Base-by-base conservation (phyloP, 2,329 filamentous ascomycete genomes). In the Botrytis squamosa region DNA sequence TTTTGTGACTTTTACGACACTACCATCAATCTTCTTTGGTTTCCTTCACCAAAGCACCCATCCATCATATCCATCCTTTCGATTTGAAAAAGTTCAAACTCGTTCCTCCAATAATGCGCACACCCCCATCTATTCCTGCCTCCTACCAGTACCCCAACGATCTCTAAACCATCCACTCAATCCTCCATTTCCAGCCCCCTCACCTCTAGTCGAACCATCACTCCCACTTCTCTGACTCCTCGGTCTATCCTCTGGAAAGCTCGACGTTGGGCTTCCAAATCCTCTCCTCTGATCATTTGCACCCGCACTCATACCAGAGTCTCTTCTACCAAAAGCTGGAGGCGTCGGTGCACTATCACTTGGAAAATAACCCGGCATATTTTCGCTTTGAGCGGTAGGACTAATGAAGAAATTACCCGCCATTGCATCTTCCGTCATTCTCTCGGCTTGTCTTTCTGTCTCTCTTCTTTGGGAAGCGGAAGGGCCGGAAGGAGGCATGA, bases 181-280 rank as follows among this genome's bases (percentile, higher is more conserved):
- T 7, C 70, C 70, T 25, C 77, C 75, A 4, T 77, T 59, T 20
- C 77, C 77, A 42, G 63, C 67, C n/a, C 55, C 71, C 40, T 36
- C 71, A 40, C 52, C 64, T 64, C 40, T 64, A 33, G n/a, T 40
- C 46, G 70, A 74, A 68, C 46, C 74, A 55, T 80, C 79, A 74
- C 79, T 79, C 25, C 74, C 76, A 64, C 79, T 79, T 20, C 77
- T 77, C n/a, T 78, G 73, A 44, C 65, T 75, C 73, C 77, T 76
- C 29, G 75, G 74, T 38, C 74, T 75, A 40, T 77, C 74, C 52
- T 74, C 70, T 12, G 65, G 40, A 4, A 40, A 55, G 40, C n/a
- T 69, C 20, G 49, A 16, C 3, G 49, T 25, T 29, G 66, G 42
- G n/a, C 66, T 69, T 57, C n/a, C 49, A 57, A 25, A 9, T 33